Conservation (phyloP, 1,284 basidiomycete genomes). For the Malassezia equina region DNA sequence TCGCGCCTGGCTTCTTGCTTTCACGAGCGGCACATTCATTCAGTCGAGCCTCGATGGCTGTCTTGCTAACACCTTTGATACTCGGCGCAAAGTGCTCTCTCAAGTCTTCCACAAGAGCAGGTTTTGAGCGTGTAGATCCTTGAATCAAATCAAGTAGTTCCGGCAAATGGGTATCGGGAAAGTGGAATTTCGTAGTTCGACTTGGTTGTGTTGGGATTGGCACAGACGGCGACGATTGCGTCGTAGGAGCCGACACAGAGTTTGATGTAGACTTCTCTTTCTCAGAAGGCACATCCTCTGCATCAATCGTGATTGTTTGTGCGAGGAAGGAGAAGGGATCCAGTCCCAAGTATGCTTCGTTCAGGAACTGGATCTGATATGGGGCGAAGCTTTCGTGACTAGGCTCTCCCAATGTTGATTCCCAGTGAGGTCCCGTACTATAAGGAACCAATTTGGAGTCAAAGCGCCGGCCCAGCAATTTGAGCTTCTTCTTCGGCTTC, state of each 20-base stretch:
- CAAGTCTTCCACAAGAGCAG: conserved; percentile 32
- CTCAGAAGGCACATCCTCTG: conserved; percentile 1
- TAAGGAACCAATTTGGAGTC: conserved; percentile 42
- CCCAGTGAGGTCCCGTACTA: conserved; percentile 42
- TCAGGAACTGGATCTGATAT: conserved; percentile 41
- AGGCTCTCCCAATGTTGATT: conserved; percentile 23
- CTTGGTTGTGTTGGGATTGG: not conserved
- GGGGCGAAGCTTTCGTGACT: conserved; percentile 29
- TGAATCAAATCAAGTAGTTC: conserved; percentile 24
- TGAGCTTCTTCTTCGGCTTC: conserved; percentile 42
- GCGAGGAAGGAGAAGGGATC: conserved; percentile 36
- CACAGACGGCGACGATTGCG: not conserved
- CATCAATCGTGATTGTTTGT: conserved; percentile 11
- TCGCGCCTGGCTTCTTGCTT: conserved; percentile 22
- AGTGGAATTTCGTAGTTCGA: conserved; percentile 8
- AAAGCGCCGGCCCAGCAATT: conserved; percentile 37
- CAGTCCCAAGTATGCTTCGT: conserved; percentile 30
- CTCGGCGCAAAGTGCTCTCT: conserved; percentile 28
- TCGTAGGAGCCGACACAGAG: not conserved
- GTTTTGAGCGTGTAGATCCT: conserved; percentile 30
- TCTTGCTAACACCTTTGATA: conserved; percentile 28
- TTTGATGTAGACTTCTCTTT: conserved; percentile 6
- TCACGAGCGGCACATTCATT: conserved; percentile 26
- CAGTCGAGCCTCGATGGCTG: conserved; percentile 27
- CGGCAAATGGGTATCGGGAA: conserved; percentile 25